These are phyloP conservation scores for Aspergillus cristatus DNA, from an alignment of 495 filamentous ascomycete genomes.

Conservation along the genomic window DNA sequence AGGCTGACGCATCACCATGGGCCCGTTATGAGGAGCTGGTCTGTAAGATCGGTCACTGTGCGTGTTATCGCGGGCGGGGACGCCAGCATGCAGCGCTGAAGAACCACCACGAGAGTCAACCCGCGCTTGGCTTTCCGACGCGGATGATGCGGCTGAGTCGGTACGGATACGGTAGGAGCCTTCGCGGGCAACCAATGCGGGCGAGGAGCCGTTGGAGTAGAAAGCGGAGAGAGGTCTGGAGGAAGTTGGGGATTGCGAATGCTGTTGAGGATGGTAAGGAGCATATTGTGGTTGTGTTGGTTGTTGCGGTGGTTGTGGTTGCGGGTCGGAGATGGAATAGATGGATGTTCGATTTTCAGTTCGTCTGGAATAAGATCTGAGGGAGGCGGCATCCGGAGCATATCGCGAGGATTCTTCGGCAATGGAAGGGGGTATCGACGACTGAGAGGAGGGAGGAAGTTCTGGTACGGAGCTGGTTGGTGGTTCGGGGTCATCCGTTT, in stretches of 20 bases:
- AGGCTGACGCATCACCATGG: slow-evolving; percentile 39
- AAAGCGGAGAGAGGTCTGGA: slow-evolving; percentile 47
- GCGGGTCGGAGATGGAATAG: slow-evolving; percentile 12
- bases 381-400: slow-evolving; percentile 13
- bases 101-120: slow-evolving; percentile 54
- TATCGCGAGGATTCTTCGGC: slow-evolving; percentile 11
- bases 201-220: slow-evolving; percentile 39
- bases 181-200: slow-evolving; percentile 34
- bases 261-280: slow-evolving; percentile 35
- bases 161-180: slow-evolving; percentile 49
- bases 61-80: slow-evolving; percentile 59
- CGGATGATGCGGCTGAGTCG: slow-evolving; percentile 55
- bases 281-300: slow-evolving; percentile 12
- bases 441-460: background rate
- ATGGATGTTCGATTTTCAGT: slow-evolving; percentile 23
- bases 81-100: slow-evolving; percentile 51
- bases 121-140: slow-evolving; percentile 44
- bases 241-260: slow-evolving; percentile 25
- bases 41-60: slow-evolving; percentile 60
- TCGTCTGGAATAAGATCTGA: slow-evolving; percentile 9
- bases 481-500: background rate
- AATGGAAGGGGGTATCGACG: slow-evolving; percentile 1
- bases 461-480: too few species aligned
- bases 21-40: slow-evolving; percentile 47
- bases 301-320: slow-evolving; percentile 6